Percentiles rank a stretch among this genome's conserved stretches.
Evolutionary conservation across 257 asterid species (phyloP).

Genomic region (Cordia subcordata): DNA sequence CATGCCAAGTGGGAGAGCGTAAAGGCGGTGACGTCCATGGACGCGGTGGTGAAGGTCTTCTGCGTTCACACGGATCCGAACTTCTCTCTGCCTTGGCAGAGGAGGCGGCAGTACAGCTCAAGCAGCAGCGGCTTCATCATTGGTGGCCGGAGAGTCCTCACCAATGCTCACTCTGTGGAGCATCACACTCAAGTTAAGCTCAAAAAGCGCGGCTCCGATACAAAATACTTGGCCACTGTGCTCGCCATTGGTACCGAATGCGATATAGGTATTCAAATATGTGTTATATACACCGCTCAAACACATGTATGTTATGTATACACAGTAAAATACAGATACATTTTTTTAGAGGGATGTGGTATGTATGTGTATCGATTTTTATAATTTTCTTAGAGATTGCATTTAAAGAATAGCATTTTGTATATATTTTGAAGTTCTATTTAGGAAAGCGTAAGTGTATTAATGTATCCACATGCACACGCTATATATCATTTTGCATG

Average conservation of each 20-base stretch:
- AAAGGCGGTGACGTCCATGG: neutral
- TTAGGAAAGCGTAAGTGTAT: too few species aligned
- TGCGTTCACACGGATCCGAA: constrained; percentile 25
- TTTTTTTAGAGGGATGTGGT: too few species aligned
- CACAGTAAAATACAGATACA: too few species aligned
- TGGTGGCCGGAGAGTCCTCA: constrained; percentile 19
- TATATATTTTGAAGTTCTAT: too few species aligned
- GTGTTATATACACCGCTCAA: too few species aligned
- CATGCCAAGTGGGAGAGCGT: neutral
- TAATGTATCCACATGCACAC: too few species aligned
- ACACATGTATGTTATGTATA: too few species aligned
- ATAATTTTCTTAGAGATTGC: too few species aligned
- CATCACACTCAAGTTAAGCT: constrained; percentile 27
- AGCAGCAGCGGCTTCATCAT: constrained; percentile 26
- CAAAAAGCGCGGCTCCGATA: constrained; percentile 30
- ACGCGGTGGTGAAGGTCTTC: constrained; percentile 28
- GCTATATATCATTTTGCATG: too few species aligned
- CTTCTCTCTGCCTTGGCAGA: constrained; percentile 24
- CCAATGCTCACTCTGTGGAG: constrained; percentile 28
- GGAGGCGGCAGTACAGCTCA: constrained; percentile 24
- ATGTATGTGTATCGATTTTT: too few species aligned
- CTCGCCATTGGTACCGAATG: constrained; percentile 27
- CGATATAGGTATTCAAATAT: constrained; percentile 17
- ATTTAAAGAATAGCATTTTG: too few species aligned
- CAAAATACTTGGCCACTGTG: constrained; percentile 22